Base-by-base conservation (phyloP, 768 basidiomycete genomes). In the Pleurotus tuoliensis region DNA sequence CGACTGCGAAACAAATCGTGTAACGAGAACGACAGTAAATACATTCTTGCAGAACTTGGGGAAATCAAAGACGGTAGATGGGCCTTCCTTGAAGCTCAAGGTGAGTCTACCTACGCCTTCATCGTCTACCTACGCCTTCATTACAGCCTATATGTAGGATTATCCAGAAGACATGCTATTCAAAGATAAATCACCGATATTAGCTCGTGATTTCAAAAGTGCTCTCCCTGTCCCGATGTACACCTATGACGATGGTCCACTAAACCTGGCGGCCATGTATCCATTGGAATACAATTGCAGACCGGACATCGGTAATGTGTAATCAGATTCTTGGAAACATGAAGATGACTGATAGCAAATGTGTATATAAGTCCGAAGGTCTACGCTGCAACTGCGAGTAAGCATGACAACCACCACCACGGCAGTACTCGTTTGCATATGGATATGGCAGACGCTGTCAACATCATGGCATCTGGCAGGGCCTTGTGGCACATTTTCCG, bases 401-500 rank as follows among this genome's bases (percentile, higher is more conserved):
- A 70, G 39, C 81, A 86, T 61, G 62, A 64, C 3, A 63, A 69
- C 37, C 80, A 79, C 3, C 82, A 80, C 59, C 76, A 81, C 59
- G 87, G 87, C 3, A 80, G 83, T 18, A 89, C 88, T 5, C 73
- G 83, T 58, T 69, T 89, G 44, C 87, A 89, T 59, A 84, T 88
- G 82, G 84, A 84, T 66, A 82, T 86, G 73, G 82, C 82, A 1
- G 86, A 86, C 60, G 87, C 88, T 6, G 70, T 89, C 58, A 90
- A 90, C 67, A 74, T 90, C 58, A 82, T 89, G 82, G 71, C 83
- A 3, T 80, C 16, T 47, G 87, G 88, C 5, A 77, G 74, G 56
- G 88, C 88, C 0, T 82, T 78, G 0, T 90, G 88, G 88, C 84
- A 88, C 62, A 72, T 90, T 40, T 90, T 78, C 70, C 77, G 77